Evolutionary conservation across 306 rosid genomes (phyloP), one percentile per base, ranked within the genome.

Genomic region (Castanea crenata): DNA sequence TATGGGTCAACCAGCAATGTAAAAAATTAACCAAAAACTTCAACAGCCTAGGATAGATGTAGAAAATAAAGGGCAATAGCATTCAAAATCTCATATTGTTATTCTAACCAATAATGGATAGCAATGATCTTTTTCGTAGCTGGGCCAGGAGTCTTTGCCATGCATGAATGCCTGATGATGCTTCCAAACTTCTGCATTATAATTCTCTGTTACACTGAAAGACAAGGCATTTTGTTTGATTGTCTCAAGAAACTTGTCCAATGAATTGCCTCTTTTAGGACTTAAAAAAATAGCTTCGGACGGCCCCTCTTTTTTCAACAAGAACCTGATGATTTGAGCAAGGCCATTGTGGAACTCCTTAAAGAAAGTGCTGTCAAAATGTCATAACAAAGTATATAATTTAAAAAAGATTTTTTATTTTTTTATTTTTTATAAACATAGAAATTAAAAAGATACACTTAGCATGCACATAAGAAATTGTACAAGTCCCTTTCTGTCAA

Each of bases 261-360:
- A 83, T 21, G 96, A 92, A 69, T 88, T 79, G 44, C 97, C 98
- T 81, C 96, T 87, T 87, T 82, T 84, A n/a, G 97, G 97, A 82
- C 96, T 84, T 55, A 94, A 82, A 80, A 92, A 84, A 61, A 94
- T 78, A 23, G 97, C 94, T 86, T 87, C 88, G 1, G 93, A 77
- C 54, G 91, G 79, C 49, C 78, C 88, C 62, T 69, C 75, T 69
- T 89, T 89, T 68, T 84, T 88, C 81, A 89, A 62, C 80, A 91
- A 85, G 51, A 74, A 74, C 79, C 84, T 82, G 83, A 92, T 85
- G 57, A 81, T 72, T 76, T 83, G 87, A 78, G 89, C 97, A 78
- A 92, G 97, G 76, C 81, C 89, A 75, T 68, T 79, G 87, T 92
- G 97, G 85, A 89, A 89, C 75, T 92, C 97, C 81, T 92, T 89